Conservation (phyloP, 371 early-diverging fungal genomes). For the Mucor plumbeus region DNA sequence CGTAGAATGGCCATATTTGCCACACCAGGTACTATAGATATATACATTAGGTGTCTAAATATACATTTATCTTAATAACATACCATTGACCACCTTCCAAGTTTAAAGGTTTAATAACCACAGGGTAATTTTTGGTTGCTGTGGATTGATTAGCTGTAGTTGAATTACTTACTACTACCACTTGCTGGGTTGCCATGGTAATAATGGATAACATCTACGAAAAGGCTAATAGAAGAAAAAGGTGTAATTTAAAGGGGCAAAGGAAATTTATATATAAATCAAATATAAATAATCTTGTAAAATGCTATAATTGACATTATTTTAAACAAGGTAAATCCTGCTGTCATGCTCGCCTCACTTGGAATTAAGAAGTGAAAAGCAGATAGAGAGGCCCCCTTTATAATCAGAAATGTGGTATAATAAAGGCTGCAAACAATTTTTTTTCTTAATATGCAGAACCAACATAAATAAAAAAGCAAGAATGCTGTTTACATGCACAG, state of each 20-base stretch:
- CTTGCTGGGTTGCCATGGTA: background rate
- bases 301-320: slow-evolving; percentile 11
- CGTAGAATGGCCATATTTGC: slow-evolving; percentile 12
- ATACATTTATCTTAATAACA: too few relatives aligned
- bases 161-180: background rate
- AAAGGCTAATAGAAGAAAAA: background rate
- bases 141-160: background rate
- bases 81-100: slow-evolving; percentile 18
- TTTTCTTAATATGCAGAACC: background rate
- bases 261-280: background rate
- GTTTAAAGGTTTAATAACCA: slow-evolving; percentile 7
- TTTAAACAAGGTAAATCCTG: slow-evolving; percentile 7
- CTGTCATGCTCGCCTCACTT: slow-evolving; percentile 14
- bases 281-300: background rate
- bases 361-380: background rate
- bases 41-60: background rate
- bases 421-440: too few relatives aligned
- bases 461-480: background rate
- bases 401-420: slow-evolving; percentile 6
- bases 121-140: background rate
- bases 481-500: background rate
- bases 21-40: slow-evolving; percentile 12
- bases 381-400: background rate
- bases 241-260: background rate
- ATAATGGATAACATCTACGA: background rate